These are phyloP conservation scores for Hymenochaete sp. DNA, from an alignment of 1,284 basidiomycete species.

Conservation along the genomic window DNA sequence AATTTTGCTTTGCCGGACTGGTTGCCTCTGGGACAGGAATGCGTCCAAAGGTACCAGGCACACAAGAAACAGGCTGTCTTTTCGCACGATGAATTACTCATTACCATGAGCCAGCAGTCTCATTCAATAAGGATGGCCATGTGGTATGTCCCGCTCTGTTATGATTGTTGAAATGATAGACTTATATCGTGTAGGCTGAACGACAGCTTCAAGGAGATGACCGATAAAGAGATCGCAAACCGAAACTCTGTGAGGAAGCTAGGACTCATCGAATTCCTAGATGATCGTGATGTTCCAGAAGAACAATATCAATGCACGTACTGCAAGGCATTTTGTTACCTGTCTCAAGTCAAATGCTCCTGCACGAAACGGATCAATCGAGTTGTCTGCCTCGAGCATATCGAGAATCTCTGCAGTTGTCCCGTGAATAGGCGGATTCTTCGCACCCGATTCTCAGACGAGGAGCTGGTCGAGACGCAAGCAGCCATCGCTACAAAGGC, in stretches of 20 bases:
- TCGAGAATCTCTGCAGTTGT: constrained; percentile 68
- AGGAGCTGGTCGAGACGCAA: constrained; percentile 64
- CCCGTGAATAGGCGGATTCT: constrained; percentile 52
- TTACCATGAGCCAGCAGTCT: constrained; percentile 92
- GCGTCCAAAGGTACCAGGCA: constrained; percentile 81
- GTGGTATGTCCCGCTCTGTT: constrained; percentile 56
- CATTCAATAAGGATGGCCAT: constrained; percentile 87
- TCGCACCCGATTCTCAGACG: constrained; percentile 77
- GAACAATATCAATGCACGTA: constrained; percentile 91
- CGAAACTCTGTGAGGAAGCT: constrained; percentile 53
- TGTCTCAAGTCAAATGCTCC: constrained; percentile 81
- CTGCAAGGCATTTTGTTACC: constrained; percentile 94
- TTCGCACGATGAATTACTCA: constrained; percentile 93
- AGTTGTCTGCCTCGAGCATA: constrained; percentile 85
- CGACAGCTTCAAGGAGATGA: constrained; percentile 83
- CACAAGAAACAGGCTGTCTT: constrained; percentile 94
- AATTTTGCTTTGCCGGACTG: constrained; percentile 98
- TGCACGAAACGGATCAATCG: constrained; percentile 48
- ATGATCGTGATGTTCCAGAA: constrained; percentile 78
- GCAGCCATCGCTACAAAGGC: constrained; percentile 65
- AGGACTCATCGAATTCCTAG: constrained; percentile 59
- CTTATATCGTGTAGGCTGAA: constrained; percentile 52
- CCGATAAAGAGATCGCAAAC: constrained; percentile 68
- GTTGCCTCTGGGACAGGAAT: constrained; percentile 81
- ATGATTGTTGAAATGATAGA: too few species aligned